phyloP scores from a whole-genome alignment of 352 stramenopile genomes.

The Globisporangium barbulae region DNA sequence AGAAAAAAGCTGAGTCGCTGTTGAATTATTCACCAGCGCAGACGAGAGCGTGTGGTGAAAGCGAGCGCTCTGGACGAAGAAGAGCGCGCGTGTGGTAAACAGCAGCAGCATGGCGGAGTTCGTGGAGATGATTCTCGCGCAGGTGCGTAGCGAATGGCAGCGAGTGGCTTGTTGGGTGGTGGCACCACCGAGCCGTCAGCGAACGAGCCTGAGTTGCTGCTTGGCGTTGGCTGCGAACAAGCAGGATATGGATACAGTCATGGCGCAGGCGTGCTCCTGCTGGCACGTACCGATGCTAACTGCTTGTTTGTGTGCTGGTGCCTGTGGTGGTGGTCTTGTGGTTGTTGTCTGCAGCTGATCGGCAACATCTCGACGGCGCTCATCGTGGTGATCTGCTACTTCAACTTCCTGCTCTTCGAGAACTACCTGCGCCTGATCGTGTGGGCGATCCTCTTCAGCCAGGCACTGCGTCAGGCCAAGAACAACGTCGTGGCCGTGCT shows the following conservation, averaged over 20 bases:
- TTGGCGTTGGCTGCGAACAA: not conserved
- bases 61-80: not conserved
- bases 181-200: not conserved
- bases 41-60: not conserved
- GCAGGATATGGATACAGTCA: not conserved
- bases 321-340: conserved; percentile 6
- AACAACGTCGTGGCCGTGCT: conserved; percentile 82
- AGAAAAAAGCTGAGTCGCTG: not conserved
- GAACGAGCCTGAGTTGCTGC: not conserved
- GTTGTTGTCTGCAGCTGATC: conserved; percentile 46
- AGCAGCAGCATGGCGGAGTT: conserved; percentile 69
- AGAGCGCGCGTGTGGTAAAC: not conserved
- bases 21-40: not conserved
- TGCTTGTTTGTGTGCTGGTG: not conserved
- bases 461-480: conserved; percentile 82
- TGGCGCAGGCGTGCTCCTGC: not conserved
- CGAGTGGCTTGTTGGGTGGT: not conserved
- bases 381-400: conserved; percentile 85
- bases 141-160: conserved; percentile 33
- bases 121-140: conserved; percentile 79
- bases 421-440: conserved; percentile 87
- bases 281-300: not conserved
- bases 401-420: conserved; percentile 89
- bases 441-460: conserved; percentile 84
- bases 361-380: conserved; percentile 86